Conservation (phyloP, 441 rosid genomes). For the Populus hybrid region DNA sequence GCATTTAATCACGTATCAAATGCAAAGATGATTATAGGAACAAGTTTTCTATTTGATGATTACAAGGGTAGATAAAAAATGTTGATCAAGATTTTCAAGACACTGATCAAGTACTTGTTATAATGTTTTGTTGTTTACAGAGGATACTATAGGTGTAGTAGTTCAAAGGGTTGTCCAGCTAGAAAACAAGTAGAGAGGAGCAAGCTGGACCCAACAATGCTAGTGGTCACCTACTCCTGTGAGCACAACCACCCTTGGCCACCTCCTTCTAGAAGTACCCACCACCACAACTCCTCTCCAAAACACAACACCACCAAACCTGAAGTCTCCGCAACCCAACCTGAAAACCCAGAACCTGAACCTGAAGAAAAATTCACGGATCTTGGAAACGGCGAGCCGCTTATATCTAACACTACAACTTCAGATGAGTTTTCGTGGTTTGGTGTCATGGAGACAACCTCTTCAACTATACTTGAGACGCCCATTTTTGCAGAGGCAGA, state of each 20-base stretch:
- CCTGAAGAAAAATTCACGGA: conserved; percentile 46
- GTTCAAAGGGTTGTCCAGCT: conserved; percentile 96
- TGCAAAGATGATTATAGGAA: not conserved
- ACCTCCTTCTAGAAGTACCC: conserved; percentile 38
- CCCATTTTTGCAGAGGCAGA: conserved; percentile 47
- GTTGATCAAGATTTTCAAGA: not conserved
- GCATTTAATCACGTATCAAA: not conserved
- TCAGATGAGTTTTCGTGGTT: conserved; percentile 82
- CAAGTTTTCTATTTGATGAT: not conserved
- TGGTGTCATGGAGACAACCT: conserved; percentile 69
- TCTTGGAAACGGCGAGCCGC: conserved; percentile 38
- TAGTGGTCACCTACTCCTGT: conserved; percentile 77
- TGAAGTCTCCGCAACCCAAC: conserved; percentile 17
- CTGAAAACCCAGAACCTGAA: conserved; percentile 28
- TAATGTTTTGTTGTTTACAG: conserved; percentile 28
- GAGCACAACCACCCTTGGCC: conserved; percentile 94
- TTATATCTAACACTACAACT: conserved; percentile 20
- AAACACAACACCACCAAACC: conserved; percentile 11
- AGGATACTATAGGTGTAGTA: conserved; percentile 91
- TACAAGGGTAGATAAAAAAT: not conserved
- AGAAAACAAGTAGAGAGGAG: conserved; percentile 93
- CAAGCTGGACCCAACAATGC: conserved; percentile 72
- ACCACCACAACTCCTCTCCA: conserved; percentile 34
- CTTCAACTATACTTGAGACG: conserved; percentile 66
- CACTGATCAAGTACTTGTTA: not conserved